Conservation (phyloP, 306 rosid genomes). For the Albizia julibrissin region DNA sequence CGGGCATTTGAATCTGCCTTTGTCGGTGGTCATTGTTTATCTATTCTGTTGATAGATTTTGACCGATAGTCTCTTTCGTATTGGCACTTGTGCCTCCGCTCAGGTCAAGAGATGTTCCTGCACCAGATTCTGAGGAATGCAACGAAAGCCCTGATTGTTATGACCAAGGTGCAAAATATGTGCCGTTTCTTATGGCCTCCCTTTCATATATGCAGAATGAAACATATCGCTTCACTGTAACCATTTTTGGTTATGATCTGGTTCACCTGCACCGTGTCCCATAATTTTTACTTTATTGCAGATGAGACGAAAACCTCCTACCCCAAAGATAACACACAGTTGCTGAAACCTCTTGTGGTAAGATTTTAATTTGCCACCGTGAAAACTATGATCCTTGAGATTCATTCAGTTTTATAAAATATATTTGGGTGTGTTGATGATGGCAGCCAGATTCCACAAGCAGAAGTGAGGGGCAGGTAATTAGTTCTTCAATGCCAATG, state of each 20-base stretch:
- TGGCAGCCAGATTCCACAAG: slow-evolving; percentile 27
- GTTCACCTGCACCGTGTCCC: slow-evolving; percentile 1
- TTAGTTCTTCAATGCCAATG: background rate
- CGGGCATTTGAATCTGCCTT: too few relatives aligned
- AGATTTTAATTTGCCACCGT: background rate
- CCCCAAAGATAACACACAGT: slow-evolving; percentile 25
- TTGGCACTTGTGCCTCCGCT: slow-evolving; percentile 27
- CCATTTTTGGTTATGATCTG: background rate
- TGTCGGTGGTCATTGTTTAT: background rate
- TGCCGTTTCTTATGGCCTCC: background rate
- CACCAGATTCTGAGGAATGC: slow-evolving; percentile 8
- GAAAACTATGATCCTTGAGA: background rate
- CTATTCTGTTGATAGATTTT: slow-evolving; percentile 10
- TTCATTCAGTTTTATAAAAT: background rate
- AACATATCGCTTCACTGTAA: background rate
- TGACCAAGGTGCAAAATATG: slow-evolving; percentile 18
- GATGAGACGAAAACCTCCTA: slow-evolving; percentile 19
- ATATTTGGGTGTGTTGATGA: background rate
- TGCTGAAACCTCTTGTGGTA: slow-evolving; percentile 36
- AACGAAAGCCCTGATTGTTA: background rate
- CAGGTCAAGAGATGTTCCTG: slow-evolving; percentile 16
- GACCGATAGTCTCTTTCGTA: slow-evolving; percentile 20
- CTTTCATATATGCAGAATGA: background rate
- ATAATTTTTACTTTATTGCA: background rate
- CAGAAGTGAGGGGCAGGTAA: slow-evolving; percentile 8